phyloP scores from a whole-genome alignment of 352 stramenopile species.

The Phytophthora kernoviae region DNA sequence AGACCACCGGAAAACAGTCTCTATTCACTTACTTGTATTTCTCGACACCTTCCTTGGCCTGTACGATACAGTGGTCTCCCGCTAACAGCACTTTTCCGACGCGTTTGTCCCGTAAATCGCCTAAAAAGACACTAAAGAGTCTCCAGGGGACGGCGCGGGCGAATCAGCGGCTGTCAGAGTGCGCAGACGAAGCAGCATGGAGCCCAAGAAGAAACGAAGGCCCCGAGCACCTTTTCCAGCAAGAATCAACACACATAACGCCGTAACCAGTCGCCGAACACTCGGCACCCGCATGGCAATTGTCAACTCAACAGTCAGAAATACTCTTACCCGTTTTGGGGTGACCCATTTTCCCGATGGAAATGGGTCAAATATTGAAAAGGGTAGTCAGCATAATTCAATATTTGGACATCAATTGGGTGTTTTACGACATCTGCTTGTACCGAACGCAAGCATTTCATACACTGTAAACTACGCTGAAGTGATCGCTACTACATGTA shows the following conservation, averaged over 20 bases:
- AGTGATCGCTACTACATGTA: no score
- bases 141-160: constrained; percentile 38
- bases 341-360: no score
- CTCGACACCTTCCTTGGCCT: constrained; percentile 41
- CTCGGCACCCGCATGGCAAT: constrained; percentile 34
- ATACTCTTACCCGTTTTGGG: no score
- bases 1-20: constrained; percentile 1
- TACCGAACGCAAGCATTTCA: no score
- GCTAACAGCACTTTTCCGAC: constrained; percentile 74
- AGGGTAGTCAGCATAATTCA: no score
- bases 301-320: constrained; percentile 15
- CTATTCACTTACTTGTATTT: constrained; percentile 58
- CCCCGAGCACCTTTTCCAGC: constrained; percentile 21
- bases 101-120: constrained; percentile 47
- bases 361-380: no score
- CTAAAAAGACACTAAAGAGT: constrained; percentile 77
- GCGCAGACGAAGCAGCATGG: constrained; percentile 35
- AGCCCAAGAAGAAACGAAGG: constrained; percentile 40
- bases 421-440: no score
- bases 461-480: no score
- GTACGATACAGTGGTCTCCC: constrained; percentile 59
- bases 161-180: constrained; percentile 17
- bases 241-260: constrained; percentile 40
- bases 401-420: no score
- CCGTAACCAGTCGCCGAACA: constrained; percentile 37